These are phyloP conservation scores for Aspergillus fumigatiaffinis DNA, from an alignment of 2,329 filamentous ascomycete genomes.

Conservation along the genomic window DNA sequence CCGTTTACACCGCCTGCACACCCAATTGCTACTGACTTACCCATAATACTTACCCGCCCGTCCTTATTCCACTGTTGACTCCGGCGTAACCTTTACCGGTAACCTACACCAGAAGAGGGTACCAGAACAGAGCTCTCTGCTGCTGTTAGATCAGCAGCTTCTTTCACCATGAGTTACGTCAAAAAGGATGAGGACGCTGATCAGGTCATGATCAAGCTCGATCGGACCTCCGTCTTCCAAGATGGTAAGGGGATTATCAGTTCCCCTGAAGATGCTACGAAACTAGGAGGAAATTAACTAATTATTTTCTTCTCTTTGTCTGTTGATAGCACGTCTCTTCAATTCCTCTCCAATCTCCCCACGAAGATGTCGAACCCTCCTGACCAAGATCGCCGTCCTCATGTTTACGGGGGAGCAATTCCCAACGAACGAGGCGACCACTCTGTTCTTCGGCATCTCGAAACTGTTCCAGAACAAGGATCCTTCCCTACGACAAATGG, in stretches of 20 bases:
- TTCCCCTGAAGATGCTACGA: constrained; percentile 19
- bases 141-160: constrained; percentile 29
- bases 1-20: constrained; percentile 19
- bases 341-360: constrained; percentile 96
- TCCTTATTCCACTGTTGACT: constrained; percentile 17
- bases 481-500: constrained; percentile 96
- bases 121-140: constrained; percentile 12
- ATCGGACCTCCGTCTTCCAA: constrained; percentile 96
- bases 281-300: constrained; percentile 16
- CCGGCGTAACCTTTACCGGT: constrained; percentile 3
- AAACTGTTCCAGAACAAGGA: constrained; percentile 99
- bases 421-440: constrained; percentile 94
- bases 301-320: constrained; percentile 4
- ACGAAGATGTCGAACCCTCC: constrained; percentile 91
- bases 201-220: constrained; percentile 89
- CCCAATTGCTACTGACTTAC: constrained; percentile 9
- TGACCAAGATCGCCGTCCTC: constrained; percentile 95
- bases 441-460: constrained; percentile 97
- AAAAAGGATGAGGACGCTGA: constrained; percentile 99
- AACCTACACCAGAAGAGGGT: constrained; percentile 6
- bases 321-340: constrained; percentile 76
- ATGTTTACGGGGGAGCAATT: constrained; percentile 97
- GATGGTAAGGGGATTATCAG: constrained; percentile 65
- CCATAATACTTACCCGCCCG: constrained; percentile 14
- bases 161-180: constrained; percentile 76